Base-by-base conservation (phyloP, 139 green algal genomes). In the Auxenochlorella pyrenoidosa region DNA sequence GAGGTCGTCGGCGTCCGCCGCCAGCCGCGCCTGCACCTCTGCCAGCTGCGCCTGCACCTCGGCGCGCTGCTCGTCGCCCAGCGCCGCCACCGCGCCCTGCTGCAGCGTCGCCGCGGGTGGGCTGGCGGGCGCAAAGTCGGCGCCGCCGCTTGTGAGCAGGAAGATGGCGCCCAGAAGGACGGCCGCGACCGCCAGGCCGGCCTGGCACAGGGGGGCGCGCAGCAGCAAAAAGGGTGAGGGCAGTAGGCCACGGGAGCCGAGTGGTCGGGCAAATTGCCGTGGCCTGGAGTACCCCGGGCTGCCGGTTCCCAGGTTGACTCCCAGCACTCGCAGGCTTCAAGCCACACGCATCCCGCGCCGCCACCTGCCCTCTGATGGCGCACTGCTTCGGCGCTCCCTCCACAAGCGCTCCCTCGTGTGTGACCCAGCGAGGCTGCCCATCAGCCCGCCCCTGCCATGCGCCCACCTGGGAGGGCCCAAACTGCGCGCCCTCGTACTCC, bases 11-110 rank as follows among this genome's bases (percentile, higher is more conserved):
- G 40, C 22, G 34, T 88, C 51, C 0, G 40, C 34, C 22, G 28
- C 47, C 89, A 92, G 54, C 54, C 38, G 36, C 19, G 30, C 43
- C 63, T 73, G 32, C 13, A 86, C 51, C 38, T 88, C 41, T 3
- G 75, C 85, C 43, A 92, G 89, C 60, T 66, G 36, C 8, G 30
- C n/a, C 79, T 92, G 79, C 54, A 90, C n/a, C 32, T 90, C 88
- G 24, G 60, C 40, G 21, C 84, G 84, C 6, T 71, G 54, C 54
- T 84, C 84, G n/a, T 84, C 66, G 19, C 47, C n/a, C 59, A 88
- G 44, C 58, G 51, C 5, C 19, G 10, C 28, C 13, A 41, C 34
- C 68, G 47, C 70, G 30, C 36, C 44, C 75, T 87, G 60, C 86
- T 87, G 79, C 65, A 41, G 44, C 70, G 34, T 36, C 21, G 51